Evolutionary conservation across 257 asterid genomes (phyloP).

Genomic region (Solanum chiquidenum): DNA sequence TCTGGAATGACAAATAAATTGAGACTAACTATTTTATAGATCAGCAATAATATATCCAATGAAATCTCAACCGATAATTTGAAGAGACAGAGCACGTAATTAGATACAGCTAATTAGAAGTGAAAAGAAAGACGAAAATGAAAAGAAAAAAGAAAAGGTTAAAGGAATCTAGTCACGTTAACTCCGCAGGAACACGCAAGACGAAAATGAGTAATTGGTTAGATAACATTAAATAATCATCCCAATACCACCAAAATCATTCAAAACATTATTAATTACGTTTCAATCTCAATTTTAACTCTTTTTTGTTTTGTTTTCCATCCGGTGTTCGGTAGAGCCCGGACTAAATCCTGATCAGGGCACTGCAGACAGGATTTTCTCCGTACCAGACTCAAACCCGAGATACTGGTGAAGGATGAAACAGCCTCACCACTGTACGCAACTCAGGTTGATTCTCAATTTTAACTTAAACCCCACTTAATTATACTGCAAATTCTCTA

Average conservation of each 20-base stretch:
- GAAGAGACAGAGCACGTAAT: neutral
- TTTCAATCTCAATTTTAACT: neutral
- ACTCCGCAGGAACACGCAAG: neutral
- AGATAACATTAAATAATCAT: neutral
- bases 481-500: neutral
- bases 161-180: neutral
- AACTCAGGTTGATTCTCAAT: neutral
- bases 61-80: neutral
- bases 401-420: rapidly evolving
- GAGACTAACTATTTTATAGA: neutral
- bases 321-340: neutral
- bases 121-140: neutral
- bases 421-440: neutral
- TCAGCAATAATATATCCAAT: neutral
- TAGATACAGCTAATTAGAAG: neutral
- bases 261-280: neutral
- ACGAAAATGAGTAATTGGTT: neutral
- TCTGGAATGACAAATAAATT: neutral
- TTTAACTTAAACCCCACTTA: neutral
- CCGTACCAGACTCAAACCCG: rapidly evolving
- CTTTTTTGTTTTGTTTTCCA: no score
- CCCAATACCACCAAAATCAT: neutral
- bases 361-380: neutral
- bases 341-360: neutral
- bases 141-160: rapidly evolving